Conservation (phyloP, 2,329 filamentous ascomycete species). For the Phyllosticta citrichinensis region DNA sequence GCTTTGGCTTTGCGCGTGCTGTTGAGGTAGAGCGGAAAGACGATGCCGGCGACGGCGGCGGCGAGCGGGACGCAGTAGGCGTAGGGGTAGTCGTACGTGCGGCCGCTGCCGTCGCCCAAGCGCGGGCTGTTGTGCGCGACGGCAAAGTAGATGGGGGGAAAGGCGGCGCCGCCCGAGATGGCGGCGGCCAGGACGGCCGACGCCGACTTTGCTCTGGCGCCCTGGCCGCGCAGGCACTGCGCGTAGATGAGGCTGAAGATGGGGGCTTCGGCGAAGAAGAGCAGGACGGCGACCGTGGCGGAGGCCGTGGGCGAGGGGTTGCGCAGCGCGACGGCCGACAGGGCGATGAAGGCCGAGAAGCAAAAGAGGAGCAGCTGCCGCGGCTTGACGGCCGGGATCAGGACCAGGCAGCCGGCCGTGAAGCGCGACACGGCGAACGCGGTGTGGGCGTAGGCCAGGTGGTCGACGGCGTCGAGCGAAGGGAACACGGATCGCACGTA, state of each 20-base stretch:
- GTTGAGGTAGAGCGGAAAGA: conserved; percentile 48
- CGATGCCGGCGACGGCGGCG: conserved; percentile 38
- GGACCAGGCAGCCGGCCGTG: conserved; percentile 23
- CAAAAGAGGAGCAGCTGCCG: conserved; percentile 42
- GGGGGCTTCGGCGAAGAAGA: conserved; percentile 52
- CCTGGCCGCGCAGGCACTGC: conserved; percentile 48
- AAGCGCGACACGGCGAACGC: conserved; percentile 51
- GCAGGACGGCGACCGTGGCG: conserved; percentile 39
- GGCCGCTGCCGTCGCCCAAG: too few species aligned
- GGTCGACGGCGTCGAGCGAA: conserved; percentile 27
- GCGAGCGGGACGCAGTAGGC: conserved; percentile 46
- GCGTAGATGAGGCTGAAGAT: conserved; percentile 51
- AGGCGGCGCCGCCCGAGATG: conserved; percentile 44
- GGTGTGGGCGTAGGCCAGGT: conserved; percentile 45
- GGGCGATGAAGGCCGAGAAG: conserved; percentile 45
- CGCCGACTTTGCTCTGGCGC: conserved; percentile 48
- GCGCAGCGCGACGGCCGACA: conserved; percentile 42
- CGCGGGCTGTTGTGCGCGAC: conserved; percentile 22
- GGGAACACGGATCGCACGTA: conserved; percentile 35
- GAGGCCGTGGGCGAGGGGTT: conserved; percentile 33
- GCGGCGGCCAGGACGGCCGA: conserved; percentile 44
- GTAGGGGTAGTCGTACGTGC: conserved; percentile 30
- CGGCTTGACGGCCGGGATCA: conserved; percentile 41
- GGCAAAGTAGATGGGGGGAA: conserved; percentile 45
- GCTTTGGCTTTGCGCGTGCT: conserved; percentile 32